Evolutionary conservation across 768 basidiomycete genomes (phyloP).

Genomic region (Paxillus involutus): DNA sequence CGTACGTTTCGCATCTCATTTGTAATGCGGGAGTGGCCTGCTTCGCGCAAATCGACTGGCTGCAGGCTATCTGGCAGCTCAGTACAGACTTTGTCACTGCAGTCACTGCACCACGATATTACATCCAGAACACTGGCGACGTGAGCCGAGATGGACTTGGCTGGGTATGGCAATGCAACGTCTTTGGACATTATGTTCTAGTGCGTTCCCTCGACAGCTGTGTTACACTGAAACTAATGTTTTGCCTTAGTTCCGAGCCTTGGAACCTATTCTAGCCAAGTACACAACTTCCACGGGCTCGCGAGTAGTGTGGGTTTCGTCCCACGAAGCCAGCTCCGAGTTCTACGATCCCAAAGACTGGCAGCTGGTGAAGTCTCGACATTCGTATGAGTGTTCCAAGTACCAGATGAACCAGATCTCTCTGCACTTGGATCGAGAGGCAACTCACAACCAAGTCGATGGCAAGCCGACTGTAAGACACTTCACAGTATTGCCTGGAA

Average conservation of each 20-base stretch:
- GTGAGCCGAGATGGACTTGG: slow-evolving; percentile 70
- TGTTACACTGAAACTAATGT: slow-evolving; percentile 3
- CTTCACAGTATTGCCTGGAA: slow-evolving; percentile 66
- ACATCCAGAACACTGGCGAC: slow-evolving; percentile 58
- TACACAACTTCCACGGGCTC: slow-evolving; percentile 43
- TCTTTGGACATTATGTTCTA: slow-evolving; percentile 78
- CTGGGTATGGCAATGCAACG: slow-evolving; percentile 82
- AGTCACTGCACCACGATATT: slow-evolving; percentile 55
- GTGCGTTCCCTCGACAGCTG: slow-evolving; percentile 41
- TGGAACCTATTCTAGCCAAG: slow-evolving; percentile 53
- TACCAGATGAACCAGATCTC: slow-evolving; percentile 75
- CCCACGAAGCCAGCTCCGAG: slow-evolving; percentile 56
- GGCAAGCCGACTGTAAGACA: slow-evolving; percentile 40
- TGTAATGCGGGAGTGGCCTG: slow-evolving; percentile 76
- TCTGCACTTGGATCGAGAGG: slow-evolving; percentile 49
- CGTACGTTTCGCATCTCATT: slow-evolving; percentile 79
- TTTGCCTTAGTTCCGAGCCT: slow-evolving; percentile 54
- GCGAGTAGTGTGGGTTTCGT: slow-evolving; percentile 80
- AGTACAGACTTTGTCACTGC: slow-evolving; percentile 41
- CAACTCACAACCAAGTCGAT: slow-evolving; percentile 27
- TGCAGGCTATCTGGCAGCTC: slow-evolving; percentile 46
- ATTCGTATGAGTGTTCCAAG: slow-evolving; percentile 72
- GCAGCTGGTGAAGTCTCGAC: slow-evolving; percentile 60
- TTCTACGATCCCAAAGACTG: slow-evolving; percentile 66
- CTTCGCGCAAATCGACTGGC: slow-evolving; percentile 56